Conservation (phyloP, 768 basidiomycete genomes). For the Leucogyrophana mollusca region DNA sequence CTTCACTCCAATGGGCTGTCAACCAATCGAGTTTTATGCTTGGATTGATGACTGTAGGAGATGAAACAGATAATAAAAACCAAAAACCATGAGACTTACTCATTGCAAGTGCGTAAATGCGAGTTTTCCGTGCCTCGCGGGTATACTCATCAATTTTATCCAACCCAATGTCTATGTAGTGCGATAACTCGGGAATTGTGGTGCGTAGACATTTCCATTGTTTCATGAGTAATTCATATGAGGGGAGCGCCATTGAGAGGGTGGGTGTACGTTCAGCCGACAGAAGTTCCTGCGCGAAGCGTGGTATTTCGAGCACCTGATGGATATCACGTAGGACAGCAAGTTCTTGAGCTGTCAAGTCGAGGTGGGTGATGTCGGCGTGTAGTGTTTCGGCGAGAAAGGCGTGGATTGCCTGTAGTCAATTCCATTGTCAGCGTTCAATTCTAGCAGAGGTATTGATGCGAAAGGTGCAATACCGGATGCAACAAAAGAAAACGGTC, state of each 20-base stretch:
- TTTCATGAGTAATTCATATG: conserved; percentile 29
- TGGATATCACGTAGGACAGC: conserved; percentile 24
- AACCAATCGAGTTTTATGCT: conserved; percentile 13
- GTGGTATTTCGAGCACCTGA: conserved; percentile 23
- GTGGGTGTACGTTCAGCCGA: conserved; percentile 34
- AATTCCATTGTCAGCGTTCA: no score
- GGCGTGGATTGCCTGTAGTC: conserved; percentile 1
- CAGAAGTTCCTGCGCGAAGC: conserved; percentile 31
- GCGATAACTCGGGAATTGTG: conserved; percentile 20
- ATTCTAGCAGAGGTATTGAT: background rate
- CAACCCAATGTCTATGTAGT: conserved; percentile 24
- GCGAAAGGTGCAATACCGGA: conserved; percentile 18
- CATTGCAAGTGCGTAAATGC: conserved; percentile 14
- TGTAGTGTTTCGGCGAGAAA: conserved; percentile 3
- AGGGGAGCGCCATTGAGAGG: conserved; percentile 28
- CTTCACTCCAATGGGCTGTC: conserved; percentile 2
- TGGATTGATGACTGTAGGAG: conserved; percentile 13
- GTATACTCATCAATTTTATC: conserved; percentile 33
- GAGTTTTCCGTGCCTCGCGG: conserved; percentile 5
- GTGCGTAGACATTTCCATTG: conserved; percentile 8
- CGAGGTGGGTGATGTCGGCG: conserved; percentile 1
- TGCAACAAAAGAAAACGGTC: conserved; percentile 30
- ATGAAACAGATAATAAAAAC: background rate
- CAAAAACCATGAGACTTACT: background rate
- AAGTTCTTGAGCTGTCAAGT: conserved; percentile 3